phyloP scores from a whole-genome alignment of 1,284 basidiomycete species.

The Leucoagaricus sp. region DNA sequence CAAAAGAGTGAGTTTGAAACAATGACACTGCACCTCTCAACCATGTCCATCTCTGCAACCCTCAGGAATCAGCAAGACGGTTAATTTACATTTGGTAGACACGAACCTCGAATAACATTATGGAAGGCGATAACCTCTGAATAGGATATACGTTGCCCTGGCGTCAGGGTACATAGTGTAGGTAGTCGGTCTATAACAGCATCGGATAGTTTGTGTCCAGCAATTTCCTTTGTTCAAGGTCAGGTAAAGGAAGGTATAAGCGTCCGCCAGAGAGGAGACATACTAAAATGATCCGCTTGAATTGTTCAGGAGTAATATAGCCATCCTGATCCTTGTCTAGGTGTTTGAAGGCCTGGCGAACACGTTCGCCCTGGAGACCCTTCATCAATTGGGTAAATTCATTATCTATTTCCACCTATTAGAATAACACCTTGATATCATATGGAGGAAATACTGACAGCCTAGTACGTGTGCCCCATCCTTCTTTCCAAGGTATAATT shows the following conservation, averaged over 20 bases:
- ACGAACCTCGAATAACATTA: conserved; percentile 83
- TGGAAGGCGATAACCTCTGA: conserved; percentile 95
- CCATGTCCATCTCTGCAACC: conserved; percentile 86
- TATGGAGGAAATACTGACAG: conserved; percentile 55
- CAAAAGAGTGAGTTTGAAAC: conserved; percentile 16
- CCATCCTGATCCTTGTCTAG: conserved; percentile 89
- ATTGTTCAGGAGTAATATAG: conserved; percentile 89
- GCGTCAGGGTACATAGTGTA: conserved; percentile 83
- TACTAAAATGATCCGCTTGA: conserved; percentile 90
- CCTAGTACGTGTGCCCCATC: conserved; percentile 89
- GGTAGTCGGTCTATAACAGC: conserved; percentile 87
- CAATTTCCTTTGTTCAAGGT: conserved; percentile 68
- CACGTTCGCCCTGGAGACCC: conserved; percentile 91
- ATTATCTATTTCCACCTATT: conserved; percentile 70
- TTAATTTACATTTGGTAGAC: not conserved
- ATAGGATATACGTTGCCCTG: conserved; percentile 89
- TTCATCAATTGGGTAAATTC: conserved; percentile 98
- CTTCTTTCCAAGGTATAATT: conserved; percentile 90
- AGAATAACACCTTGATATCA: conserved; percentile 6
- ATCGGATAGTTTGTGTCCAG: conserved; percentile 93
- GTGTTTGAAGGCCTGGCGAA: conserved; percentile 91
- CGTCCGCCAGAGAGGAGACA: conserved; percentile 31
- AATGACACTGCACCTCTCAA: conserved; percentile 66
- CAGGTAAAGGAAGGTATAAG: not conserved
- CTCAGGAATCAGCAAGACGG: conserved; percentile 3